phyloP scores from a whole-genome alignment of 371 early-diverging fungal species.

The Syncephalastrum monosporum region DNA sequence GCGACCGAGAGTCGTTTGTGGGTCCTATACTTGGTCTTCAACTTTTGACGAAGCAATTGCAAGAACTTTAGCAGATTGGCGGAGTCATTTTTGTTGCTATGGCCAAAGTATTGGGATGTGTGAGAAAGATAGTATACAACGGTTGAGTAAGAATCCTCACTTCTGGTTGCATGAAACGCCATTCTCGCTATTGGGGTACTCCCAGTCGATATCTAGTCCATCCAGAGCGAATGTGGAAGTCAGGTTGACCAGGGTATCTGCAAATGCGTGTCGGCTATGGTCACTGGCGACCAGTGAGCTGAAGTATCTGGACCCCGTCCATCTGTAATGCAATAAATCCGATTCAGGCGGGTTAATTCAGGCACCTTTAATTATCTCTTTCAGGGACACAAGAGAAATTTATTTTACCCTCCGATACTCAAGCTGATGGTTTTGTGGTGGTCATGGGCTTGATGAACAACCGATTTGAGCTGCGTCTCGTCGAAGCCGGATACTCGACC shows the following conservation, averaged over 20 bases:
- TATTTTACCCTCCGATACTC: slow-evolving; percentile 36
- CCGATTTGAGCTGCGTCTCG: slow-evolving; percentile 14
- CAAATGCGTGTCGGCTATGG: slow-evolving; percentile 17
- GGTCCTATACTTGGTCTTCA: slow-evolving; percentile 21
- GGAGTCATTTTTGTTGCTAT: slow-evolving; percentile 39
- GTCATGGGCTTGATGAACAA: slow-evolving; percentile 33
- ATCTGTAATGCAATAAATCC: slow-evolving; percentile 16
- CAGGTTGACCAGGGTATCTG: slow-evolving; percentile 22
- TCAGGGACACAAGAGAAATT: too few species aligned
- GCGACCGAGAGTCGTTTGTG: slow-evolving; percentile 20
- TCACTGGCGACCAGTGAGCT: slow-evolving; percentile 20
- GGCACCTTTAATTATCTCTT: too few species aligned
- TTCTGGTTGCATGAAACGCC: slow-evolving; percentile 38
- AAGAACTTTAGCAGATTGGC: slow-evolving; percentile 41
- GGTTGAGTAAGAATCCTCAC: slow-evolving; percentile 9
- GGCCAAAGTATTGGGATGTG: neutral
- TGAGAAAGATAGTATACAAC: neutral
- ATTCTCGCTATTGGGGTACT: slow-evolving; percentile 38
- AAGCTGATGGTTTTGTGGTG: slow-evolving; percentile 32
- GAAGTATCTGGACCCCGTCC: slow-evolving; percentile 41
- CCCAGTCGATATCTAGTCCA: slow-evolving; percentile 62
- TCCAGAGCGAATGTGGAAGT: slow-evolving; percentile 49
- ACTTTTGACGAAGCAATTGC: slow-evolving; percentile 15
- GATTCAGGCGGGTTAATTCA: neutral
- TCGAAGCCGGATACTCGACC: slow-evolving; percentile 23